phyloP scores from a whole-genome alignment of 257 asterid species.

The Solanum chilense region DNA sequence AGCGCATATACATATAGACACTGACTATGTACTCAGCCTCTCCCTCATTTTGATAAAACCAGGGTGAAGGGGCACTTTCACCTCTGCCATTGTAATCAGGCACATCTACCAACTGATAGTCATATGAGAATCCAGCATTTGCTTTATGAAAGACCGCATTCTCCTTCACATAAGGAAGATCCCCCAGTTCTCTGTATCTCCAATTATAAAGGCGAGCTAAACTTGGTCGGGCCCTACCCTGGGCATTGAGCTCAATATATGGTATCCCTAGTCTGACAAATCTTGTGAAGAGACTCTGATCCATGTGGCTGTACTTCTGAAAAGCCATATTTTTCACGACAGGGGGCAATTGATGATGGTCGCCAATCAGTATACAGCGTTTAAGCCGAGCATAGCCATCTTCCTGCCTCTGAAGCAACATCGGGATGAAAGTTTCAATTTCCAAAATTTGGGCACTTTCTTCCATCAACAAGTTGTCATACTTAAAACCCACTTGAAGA shows the following conservation, averaged over 20 bases:
- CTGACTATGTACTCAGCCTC: slow-evolving; percentile 97
- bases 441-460: slow-evolving; percentile 99
- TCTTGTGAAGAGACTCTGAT: slow-evolving; percentile 95
- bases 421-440: slow-evolving; percentile 94
- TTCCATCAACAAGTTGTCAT: slow-evolving; percentile 94
- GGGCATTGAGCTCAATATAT: slow-evolving; percentile 94
- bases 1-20: slow-evolving; percentile 90
- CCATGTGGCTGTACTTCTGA: slow-evolving; percentile 99
- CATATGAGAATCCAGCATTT: slow-evolving; percentile 81
- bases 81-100: slow-evolving; percentile 92
- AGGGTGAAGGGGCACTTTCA: slow-evolving; percentile 96
- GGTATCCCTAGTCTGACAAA: slow-evolving; percentile 95
- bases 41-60: slow-evolving; percentile 99
- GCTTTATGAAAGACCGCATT: slow-evolving; percentile 56
- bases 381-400: slow-evolving; percentile 98
- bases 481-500: slow-evolving; percentile 82
- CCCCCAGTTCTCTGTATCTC: slow-evolving; percentile 96
- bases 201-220: slow-evolving; percentile 92
- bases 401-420: slow-evolving; percentile 99
- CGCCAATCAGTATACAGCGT: slow-evolving; percentile 96
- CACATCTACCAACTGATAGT: slow-evolving; percentile 88
- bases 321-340: slow-evolving; percentile 99
- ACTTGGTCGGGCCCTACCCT: slow-evolving; percentile 97
- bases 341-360: slow-evolving; percentile 98
- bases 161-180: slow-evolving; percentile 73